Conservation (phyloP, 768 basidiomycete genomes). For the Psilocybe cyanescens region DNA sequence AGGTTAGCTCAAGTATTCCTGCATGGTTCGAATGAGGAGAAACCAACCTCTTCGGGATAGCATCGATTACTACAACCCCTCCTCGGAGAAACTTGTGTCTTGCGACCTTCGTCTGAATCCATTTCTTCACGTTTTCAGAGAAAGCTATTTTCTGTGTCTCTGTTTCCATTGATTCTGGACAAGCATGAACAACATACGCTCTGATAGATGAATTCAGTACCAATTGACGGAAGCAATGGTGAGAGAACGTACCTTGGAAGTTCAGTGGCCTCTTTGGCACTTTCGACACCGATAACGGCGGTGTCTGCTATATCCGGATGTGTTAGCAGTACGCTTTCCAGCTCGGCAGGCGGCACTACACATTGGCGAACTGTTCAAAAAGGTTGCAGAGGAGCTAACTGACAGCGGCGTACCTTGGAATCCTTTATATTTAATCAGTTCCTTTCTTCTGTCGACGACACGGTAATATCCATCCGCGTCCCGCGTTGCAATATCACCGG, state of each 20-base stretch:
- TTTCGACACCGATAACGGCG: constrained; percentile 80
- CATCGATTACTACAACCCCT: constrained; percentile 65
- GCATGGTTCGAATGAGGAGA: not conserved
- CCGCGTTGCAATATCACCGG: constrained; percentile 76
- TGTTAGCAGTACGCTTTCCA: constrained; percentile 75
- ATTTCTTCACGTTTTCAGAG: constrained; percentile 54
- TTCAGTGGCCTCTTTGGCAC: constrained; percentile 74
- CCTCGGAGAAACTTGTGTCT: constrained; percentile 82
- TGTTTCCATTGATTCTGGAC: constrained; percentile 37
- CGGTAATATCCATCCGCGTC: constrained; percentile 75
- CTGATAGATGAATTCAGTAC: constrained; percentile 30
- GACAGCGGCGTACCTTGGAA: constrained; percentile 62
- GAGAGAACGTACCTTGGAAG: constrained; percentile 60
- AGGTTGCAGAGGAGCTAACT: too few species aligned
- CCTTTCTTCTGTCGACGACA: constrained; percentile 77
- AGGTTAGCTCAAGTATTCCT: not conserved
- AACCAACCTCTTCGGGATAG: constrained; percentile 69
- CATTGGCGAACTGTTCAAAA: too few species aligned
- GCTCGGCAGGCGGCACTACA: constrained; percentile 83
- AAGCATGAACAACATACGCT: constrained; percentile 64
- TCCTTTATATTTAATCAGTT: constrained; percentile 83
- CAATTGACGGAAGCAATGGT: not conserved
- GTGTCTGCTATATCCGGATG: constrained; percentile 80
- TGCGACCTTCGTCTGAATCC: constrained; percentile 73
- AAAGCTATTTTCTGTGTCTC: constrained; percentile 46